Percentiles rank a stretch among this genome's conserved stretches.
These are phyloP conservation scores for Dictyostelium firmibasis DNA, from an alignment of 78 protist species.

Conservation along the genomic window DNA sequence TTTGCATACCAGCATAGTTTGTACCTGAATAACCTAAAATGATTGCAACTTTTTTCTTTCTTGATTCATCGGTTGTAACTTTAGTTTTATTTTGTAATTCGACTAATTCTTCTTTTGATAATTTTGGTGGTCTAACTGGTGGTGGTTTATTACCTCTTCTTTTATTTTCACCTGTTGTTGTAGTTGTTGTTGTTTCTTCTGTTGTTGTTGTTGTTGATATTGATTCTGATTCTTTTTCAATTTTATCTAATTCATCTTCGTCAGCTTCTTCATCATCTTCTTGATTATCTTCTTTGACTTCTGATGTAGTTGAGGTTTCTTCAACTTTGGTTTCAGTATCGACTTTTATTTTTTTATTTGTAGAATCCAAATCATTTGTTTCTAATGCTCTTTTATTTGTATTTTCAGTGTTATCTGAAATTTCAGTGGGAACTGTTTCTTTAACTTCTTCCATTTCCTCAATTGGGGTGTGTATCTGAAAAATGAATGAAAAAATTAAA, in stretches of 20 bases:
- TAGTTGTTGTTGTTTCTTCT: background rate
- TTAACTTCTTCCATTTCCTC: background rate
- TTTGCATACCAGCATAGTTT: constrained; percentile 73
- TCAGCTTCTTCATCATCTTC: constrained; percentile 39
- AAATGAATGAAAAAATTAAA: too few species aligned
- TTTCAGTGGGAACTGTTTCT: background rate
- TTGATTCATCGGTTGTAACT: constrained; percentile 47
- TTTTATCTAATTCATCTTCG: constrained; percentile 28
- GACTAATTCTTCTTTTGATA: constrained; percentile 25
- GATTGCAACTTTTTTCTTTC: constrained; percentile 66
- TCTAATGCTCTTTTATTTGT: background rate
- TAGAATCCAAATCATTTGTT: background rate
- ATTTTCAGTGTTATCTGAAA: background rate
- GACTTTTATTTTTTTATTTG: background rate
- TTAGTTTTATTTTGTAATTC: constrained; percentile 28
- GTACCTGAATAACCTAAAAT: constrained; percentile 74
- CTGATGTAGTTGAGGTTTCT: too few species aligned
- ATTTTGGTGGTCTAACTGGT: constrained; percentile 21
- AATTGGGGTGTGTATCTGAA: too few species aligned
- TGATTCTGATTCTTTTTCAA: background rate
- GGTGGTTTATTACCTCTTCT: background rate
- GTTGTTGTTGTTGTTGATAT: background rate
- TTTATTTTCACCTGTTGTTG: background rate
- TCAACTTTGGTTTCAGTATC: background rate
- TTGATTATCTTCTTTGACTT: too few species aligned